Conservation (phyloP, 805 yeast genomes). For the Scheffersomyces stipitis region DNA sequence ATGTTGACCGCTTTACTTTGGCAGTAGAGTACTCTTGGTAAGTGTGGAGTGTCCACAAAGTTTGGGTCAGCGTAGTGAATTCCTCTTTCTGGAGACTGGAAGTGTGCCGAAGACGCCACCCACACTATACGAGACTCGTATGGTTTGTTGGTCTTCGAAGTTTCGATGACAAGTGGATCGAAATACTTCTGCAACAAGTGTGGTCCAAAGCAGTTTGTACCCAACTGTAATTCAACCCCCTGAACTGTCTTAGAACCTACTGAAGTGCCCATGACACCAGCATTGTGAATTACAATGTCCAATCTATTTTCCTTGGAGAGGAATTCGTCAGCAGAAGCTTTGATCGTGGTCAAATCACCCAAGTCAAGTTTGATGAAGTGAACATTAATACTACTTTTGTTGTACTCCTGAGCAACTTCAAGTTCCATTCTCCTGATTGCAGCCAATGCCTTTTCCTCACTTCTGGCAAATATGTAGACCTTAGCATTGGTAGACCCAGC, state of each 20-base stretch:
- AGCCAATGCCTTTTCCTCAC: slow-evolving; percentile 24
- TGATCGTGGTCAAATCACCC: slow-evolving; percentile 9
- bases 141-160: slow-evolving; percentile 23
- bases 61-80: slow-evolving; percentile 34
- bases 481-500: slow-evolving; percentile 28
- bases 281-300: slow-evolving; percentile 23
- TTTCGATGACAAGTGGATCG: slow-evolving; percentile 33
- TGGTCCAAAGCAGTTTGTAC: slow-evolving; percentile 48
- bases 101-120: slow-evolving; percentile 42
- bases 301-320: slow-evolving; percentile 9
- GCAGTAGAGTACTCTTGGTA: slow-evolving; percentile 27
- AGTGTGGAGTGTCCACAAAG: slow-evolving; percentile 10
- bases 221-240: slow-evolving; percentile 47
- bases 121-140: slow-evolving; percentile 42
- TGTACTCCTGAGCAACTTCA: slow-evolving; percentile 18
- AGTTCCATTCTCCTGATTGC: slow-evolving; percentile 25
- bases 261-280: slow-evolving; percentile 40
- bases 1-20: slow-evolving; percentile 45
- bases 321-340: slow-evolving; percentile 27
- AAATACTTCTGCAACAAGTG: slow-evolving; percentile 42
- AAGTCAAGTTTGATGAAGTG: slow-evolving; percentile 8
- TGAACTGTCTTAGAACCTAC: slow-evolving; percentile 36
- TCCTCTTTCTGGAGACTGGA: slow-evolving; percentile 26
- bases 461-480: slow-evolving; percentile 38
- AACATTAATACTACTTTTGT: slow-evolving; percentile 7